Base-by-base conservation (phyloP, 345 rosid species). In the Bruguiera parviflora region DNA sequence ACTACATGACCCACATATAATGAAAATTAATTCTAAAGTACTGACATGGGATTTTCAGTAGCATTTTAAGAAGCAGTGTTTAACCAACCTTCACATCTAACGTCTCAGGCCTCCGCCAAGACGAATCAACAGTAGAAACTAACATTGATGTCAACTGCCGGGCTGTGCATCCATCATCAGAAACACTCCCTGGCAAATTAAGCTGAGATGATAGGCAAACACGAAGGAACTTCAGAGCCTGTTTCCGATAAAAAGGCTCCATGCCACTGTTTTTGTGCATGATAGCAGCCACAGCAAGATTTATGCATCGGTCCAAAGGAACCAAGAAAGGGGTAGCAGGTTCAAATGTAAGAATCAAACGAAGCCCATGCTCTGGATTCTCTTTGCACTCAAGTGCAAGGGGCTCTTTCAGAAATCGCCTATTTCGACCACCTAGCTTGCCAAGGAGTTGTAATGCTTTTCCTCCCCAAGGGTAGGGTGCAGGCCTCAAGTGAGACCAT, bases 381-480 rank as follows among this genome's bases (percentile, higher is more conserved):
- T 95, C 99, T 79, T 95, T 95, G 86, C 98, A 95, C 72, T 95
- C 99, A 57, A 95, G 96, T 53, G 94, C 87, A 72, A 95, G 91
- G 43, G 99, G 98, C 80, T 92, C 98, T 84, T 92, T 92, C 72
- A 95, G 87, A 83, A 95, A 95, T 63, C 97, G 87, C 70, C 99
- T 86, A 67, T 95, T 95, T 57, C 96, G 99, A 73, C 98, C 99
- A 78, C 98, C 99, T 81, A 95, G 81, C 83, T 95, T 95, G 71
- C 99, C 98, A 69, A 95, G 96, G 70, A 95, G 88, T 82, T 90
- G 99, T 83, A 95, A 76, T 27, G 98, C 94, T 75, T 87, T 95
- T 58, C 84, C 88, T 77, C 99, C 94, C 96, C 96, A 92, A 58
- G 94, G 98, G 79, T 92, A 87, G 9, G 98, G 97, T 51, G 82